Evolutionary conservation across 192 early-diverging fungal genomes (phyloP).

Genomic region (Paraglomus occultum): DNA sequence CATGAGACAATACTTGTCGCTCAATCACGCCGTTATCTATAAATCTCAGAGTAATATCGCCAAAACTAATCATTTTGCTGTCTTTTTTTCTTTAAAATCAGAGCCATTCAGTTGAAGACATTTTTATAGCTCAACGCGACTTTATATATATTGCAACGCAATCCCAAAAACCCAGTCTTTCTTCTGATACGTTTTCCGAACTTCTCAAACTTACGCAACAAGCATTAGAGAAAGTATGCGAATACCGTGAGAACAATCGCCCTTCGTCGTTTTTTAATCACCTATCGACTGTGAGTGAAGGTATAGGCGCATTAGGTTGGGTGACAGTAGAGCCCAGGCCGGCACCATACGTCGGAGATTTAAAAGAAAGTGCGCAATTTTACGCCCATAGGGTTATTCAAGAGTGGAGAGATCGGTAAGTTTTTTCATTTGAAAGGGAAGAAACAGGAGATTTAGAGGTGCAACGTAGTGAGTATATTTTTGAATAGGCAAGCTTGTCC

Average conservation of each 20-base stretch:
- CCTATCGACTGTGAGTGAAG: slow-evolving; percentile 83
- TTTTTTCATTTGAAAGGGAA: not conserved
- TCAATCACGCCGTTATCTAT: not conserved
- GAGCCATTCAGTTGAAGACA: slow-evolving; percentile 55
- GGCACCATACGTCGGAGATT: slow-evolving; percentile 82
- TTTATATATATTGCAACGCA: slow-evolving; percentile 72
- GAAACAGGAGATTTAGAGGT: slow-evolving; percentile 2
- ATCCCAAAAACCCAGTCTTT: slow-evolving; percentile 74
- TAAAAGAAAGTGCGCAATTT: slow-evolving; percentile 90
- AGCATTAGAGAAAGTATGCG: slow-evolving; percentile 62
- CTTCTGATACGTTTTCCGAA: slow-evolving; percentile 53
- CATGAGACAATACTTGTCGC: slow-evolving; percentile 33
- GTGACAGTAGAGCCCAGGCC: slow-evolving; percentile 84
- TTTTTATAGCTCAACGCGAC: slow-evolving; percentile 68
- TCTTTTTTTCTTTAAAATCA: slow-evolving; percentile 26
- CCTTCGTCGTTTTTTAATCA: slow-evolving; percentile 73
- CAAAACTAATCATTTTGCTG: slow-evolving; percentile 40
- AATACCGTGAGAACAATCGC: slow-evolving; percentile 78
- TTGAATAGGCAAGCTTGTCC: not conserved
- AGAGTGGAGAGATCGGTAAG: slow-evolving; percentile 85
- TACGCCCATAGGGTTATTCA: slow-evolving; percentile 89
- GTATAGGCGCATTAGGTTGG: slow-evolving; percentile 91
- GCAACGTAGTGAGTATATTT: not conserved
- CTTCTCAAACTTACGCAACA: slow-evolving; percentile 70
- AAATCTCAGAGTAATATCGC: slow-evolving; percentile 34